Base-by-base conservation (phyloP, 1,139 yeast genomes). In the Pichia sp. region DNA sequence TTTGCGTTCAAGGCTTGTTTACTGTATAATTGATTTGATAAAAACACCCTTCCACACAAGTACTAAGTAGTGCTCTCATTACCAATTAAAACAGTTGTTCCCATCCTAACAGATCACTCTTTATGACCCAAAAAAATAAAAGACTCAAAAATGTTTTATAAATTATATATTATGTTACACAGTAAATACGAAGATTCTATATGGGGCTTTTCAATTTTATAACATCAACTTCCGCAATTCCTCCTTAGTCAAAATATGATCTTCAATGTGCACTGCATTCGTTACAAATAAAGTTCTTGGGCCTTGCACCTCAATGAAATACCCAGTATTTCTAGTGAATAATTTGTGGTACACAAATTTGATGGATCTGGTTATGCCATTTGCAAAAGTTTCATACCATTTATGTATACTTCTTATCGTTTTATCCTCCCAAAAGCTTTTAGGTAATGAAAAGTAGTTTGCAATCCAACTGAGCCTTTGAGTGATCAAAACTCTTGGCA, bases 261-360 rank as follows among this genome's bases (percentile, higher is more conserved):
- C 53, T 39, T 53, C 49, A 8, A 55, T 41, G 23, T 53, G 53
- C 23, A 57, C 47, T 8, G 54, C 49, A 40, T 60, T 57, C 16
- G 55, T 51, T 3, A 60, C 31, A 37, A 59, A 44, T n/a, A 60
- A 27, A 1, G 59, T 59, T 38, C 51, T 56, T 7, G 64, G 64
- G 11, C 64, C 64, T 11, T 49, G 49, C 2, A 48, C 4, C 23
- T 44, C 45, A 27, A 48, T 26, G 29, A 48, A 48, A 4, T 37
- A 5, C 2, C 43, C 47, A 31, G 7, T 34, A 6, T 23, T 34
- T 9, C 26, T 34, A n/a, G 26, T 27, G 36, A 16, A 10, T 35
- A 40, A 23, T 45, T 6, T 27, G n/a, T 4, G 44, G 33, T 9
- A 37, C 11, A 8, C 33, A 8, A 11, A 8, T 8, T 31, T 31